A percentile compares a stretch with the other conserved stretches of the same genome.
These are phyloP conservation scores for Pseudocercospora macadamiae DNA, from an alignment of 2,329 filamentous ascomycete genomes.

Conservation along the genomic window DNA sequence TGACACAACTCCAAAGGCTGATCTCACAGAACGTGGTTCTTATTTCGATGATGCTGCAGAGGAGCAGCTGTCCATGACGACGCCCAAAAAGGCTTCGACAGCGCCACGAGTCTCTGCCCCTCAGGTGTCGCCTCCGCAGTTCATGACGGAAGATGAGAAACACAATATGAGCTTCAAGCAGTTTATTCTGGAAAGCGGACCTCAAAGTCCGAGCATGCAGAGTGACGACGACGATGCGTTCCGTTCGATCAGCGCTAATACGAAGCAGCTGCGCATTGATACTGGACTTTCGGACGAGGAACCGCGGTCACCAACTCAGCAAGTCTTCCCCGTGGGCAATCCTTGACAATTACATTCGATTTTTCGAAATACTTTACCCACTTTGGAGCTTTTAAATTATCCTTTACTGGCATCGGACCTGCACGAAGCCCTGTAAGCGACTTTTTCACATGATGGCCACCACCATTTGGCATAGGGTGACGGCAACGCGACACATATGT, in stretches of 20 bases:
- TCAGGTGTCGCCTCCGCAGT: conserved; percentile 9
- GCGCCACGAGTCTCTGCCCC: conserved; percentile 9
- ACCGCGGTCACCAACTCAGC: conserved; percentile 29
- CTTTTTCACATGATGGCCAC: background rate
- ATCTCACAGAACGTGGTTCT: conserved; percentile 41
- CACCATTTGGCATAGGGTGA: background rate
- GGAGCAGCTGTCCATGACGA: conserved; percentile 14
- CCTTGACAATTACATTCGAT: background rate
- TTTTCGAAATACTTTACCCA: background rate
- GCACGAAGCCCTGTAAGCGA: background rate
- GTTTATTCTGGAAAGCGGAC: conserved; percentile 31
- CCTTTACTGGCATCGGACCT: no score
- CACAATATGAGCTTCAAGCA: conserved; percentile 32
- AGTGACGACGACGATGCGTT: conserved; percentile 10
- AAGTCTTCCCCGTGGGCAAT: conserved; percentile 7
- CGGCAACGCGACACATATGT: background rate
- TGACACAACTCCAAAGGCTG: conserved; percentile 48
- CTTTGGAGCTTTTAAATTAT: no score
- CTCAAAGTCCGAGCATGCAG: conserved; percentile 3
- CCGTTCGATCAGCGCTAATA: conserved; percentile 11
- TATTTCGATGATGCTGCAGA: conserved; percentile 35
- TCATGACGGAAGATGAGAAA: conserved; percentile 19
- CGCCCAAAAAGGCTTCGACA: conserved; percentile 8
- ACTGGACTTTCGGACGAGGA: conserved; percentile 25
- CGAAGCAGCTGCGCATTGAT: conserved; percentile 22